Base-by-base conservation (phyloP, 2,329 filamentous ascomycete species). In the Chrysosporium keratinophilum region DNA sequence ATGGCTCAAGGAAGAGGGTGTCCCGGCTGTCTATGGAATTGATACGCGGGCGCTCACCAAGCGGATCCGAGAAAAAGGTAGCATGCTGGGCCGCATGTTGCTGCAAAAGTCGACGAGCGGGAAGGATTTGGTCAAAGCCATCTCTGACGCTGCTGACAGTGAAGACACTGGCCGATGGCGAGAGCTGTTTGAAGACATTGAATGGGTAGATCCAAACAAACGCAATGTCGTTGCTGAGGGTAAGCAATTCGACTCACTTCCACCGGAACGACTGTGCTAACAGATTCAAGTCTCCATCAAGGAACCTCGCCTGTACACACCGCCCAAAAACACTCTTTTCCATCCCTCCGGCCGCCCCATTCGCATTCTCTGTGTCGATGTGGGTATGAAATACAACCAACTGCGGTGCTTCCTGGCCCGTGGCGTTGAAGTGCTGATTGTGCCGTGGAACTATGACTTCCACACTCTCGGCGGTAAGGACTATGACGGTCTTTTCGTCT, bases 371-470 rank as follows among this genome's bases (percentile, higher is more conserved):
- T 95, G 89, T 68, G 81, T 98, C 62, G 93, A 98, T 74, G 91
- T 98, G 62, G 93, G 93, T 69, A 84, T 97, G 77, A 98, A 98
- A 74, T 96, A 88, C 75, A 98, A 97, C 75, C 93, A 98, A 75
- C 79, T 98, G 63, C 82, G 93, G 62, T 98, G 93, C 74, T 83
- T 98, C 64, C 78, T 98, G 56, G 84, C 83, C 64, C 83, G 93
- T 62, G 93, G 93, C 53, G 86, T 97, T 54, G 93, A 98, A 69
- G 90, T 97, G 48, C 75, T 95, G 60, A 88, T 96, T 54, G 90
- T 93, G 59, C 93, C 93, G 9, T 98, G 91, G 90, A 84, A 98
- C 73, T 89, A 96, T 66, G 85, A 97, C 69, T 89, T 97, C 69
- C 82, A 84, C 52, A 74, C 77, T 53, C 79, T 88, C 54, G 83